Conservation (phyloP, 192 early-diverging fungal species). For the Chytriomyces sp. region DNA sequence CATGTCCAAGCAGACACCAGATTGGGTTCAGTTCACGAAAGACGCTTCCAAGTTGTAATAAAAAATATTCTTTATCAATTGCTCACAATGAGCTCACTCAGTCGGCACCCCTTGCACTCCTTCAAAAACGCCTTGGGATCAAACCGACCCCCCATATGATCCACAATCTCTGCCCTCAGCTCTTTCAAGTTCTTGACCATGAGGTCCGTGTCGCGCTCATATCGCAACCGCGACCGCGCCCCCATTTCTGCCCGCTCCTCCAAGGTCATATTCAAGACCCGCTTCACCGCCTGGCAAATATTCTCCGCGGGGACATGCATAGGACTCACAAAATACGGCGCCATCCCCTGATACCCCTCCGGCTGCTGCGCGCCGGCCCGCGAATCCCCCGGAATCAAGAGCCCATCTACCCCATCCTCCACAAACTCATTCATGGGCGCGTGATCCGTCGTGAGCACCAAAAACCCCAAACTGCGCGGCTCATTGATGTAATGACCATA, state of each 20-base stretch:
- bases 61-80: not conserved
- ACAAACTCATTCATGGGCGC: constrained; percentile 29
- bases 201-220: constrained; percentile 11
- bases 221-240: not conserved
- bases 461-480: constrained; percentile 2
- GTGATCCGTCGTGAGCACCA: constrained; percentile 14
- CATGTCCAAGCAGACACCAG: constrained; percentile 51
- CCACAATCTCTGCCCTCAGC: constrained; percentile 3
- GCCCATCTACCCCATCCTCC: not conserved
- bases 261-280: constrained; percentile 10
- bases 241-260: constrained; percentile 12
- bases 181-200: constrained; percentile 17
- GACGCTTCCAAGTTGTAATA: not conserved
- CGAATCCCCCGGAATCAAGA: not conserved
- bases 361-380: not conserved
- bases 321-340: constrained; percentile 5
- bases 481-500: constrained; percentile 28
- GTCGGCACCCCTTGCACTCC: too few species aligned
- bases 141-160: not conserved
- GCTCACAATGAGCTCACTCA: too few species aligned
- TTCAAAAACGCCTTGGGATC: not conserved
- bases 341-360: constrained; percentile 10
- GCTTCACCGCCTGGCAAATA: constrained; percentile 9
- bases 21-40: constrained; percentile 49
- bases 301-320: not conserved